phyloP scores from a whole-genome alignment of 2,329 filamentous ascomycete species.

The Paracamarosporium sp. region DNA sequence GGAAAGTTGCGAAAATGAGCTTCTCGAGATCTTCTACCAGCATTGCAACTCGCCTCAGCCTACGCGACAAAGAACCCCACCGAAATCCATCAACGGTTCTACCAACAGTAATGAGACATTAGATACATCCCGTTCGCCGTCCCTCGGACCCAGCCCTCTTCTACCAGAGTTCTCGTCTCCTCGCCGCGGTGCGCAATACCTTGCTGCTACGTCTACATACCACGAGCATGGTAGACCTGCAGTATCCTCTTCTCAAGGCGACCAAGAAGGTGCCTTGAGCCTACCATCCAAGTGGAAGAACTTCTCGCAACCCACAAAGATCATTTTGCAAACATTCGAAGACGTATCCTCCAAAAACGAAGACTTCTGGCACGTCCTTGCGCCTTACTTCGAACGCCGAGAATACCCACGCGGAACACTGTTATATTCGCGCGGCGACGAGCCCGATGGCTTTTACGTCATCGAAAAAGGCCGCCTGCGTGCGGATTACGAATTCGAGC shows the following conservation, averaged over 20 bases:
- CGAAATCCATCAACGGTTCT: constrained; percentile 36
- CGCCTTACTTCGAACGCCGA: constrained; percentile 75
- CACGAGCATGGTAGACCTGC: constrained; percentile 62
- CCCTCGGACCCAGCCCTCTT: constrained; percentile 37
- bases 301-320: constrained; percentile 87
- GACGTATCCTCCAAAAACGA: constrained; percentile 84
- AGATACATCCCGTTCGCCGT: constrained; percentile 31
- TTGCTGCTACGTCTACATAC: constrained; percentile 79
- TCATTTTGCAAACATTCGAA: constrained; percentile 96
- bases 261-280: constrained; percentile 10
- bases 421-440: constrained; percentile 78
- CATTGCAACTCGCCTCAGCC: constrained; percentile 43
- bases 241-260: constrained; percentile 21
- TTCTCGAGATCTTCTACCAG: constrained; percentile 70
- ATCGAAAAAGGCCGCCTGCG: constrained; percentile 88
- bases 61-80: constrained; percentile 52
- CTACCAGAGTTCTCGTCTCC: constrained; percentile 76
- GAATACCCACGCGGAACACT: constrained; percentile 73
- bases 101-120: constrained; percentile 20
- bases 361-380: constrained; percentile 90
- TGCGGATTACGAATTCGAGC: constrained; percentile 88
- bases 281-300: constrained; percentile 73
- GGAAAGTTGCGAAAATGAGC: constrained; percentile 93
- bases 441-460: constrained; percentile 85
- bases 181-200: constrained; percentile 75